Evolutionary conservation across 148 eudicot species (phyloP), one percentile per base, ranked within the genome.

Genomic region (Vaccinium darrowii): DNA sequence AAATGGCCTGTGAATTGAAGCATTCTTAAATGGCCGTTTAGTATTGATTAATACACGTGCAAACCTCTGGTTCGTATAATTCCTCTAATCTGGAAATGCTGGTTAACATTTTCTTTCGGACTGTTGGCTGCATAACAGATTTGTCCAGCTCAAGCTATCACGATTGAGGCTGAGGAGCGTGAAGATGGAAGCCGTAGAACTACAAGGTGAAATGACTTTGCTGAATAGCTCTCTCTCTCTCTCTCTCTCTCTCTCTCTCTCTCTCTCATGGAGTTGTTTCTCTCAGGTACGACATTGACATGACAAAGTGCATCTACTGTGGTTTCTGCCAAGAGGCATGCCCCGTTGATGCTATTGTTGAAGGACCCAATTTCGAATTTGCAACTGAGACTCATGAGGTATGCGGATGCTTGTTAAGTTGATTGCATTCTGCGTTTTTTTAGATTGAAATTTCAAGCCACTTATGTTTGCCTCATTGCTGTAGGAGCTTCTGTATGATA

Each of bases 291-390:
- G 97, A 95, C 73, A 95, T 95, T 79, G 98, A 95, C 87, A 95
- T 95, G 98, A 95, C 98, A 16, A 94, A 95, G 85, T 95, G 98
- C 91, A 96, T 96, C 86, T 96, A 96, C 89, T 96, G 98, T 86
- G 99, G 99, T 75, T 96, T 96, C 87, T 96, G 97, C 91, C 99
- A 96, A 94, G 99, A 96, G 91, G 99, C 99, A 30, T 96, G 99
- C 86, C 99, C 98, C 50, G 98, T 96, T 73, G 98, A 96, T 90
- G 98, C 99, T 81, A 96, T 96, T 84, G 98, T 96, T 81, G 98
- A 96, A 91, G 99, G 99, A 80, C 98, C 99, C 80, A 95, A 96
- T 89, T 96, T 96, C 54, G 99, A 96, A 84, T 96, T 94, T 88
- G 99, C 99, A 8, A 96, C 98, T 36, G 99, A 96, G 84, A 96